A percentile compares a stretch with the other conserved stretches of the same genome.
These are phyloP conservation scores for Tricladium varicosporioides DNA, from an alignment of 2,329 filamentous ascomycete species.

Conservation along the genomic window DNA sequence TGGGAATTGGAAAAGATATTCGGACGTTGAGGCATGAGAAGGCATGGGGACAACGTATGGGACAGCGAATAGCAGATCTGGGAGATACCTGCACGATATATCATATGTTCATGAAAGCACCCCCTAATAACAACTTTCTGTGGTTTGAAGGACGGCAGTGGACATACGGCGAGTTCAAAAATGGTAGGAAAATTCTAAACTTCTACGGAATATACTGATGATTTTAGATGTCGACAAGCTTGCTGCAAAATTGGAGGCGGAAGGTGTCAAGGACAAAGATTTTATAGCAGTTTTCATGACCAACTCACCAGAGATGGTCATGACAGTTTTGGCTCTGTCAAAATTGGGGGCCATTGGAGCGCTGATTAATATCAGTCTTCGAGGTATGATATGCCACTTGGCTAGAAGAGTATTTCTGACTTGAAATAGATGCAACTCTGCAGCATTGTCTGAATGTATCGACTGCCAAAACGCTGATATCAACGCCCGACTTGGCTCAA, in stretches of 20 bases:
- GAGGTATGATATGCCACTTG: slow-evolving; percentile 34
- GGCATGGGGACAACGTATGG: slow-evolving; percentile 35
- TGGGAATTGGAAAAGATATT: slow-evolving; percentile 41
- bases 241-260: slow-evolving; percentile 40
- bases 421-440: slow-evolving; percentile 40
- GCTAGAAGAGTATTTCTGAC: slow-evolving; percentile 4
- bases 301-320: slow-evolving; percentile 49
- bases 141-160: slow-evolving; percentile 49
- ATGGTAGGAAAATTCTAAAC: slow-evolving; percentile 31
- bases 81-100: slow-evolving; percentile 42
- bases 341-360: slow-evolving; percentile 45
- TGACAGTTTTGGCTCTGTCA: slow-evolving; percentile 42
- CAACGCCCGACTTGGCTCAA: slow-evolving; percentile 42
- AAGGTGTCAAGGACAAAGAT: slow-evolving; percentile 39
- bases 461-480: slow-evolving; percentile 40
- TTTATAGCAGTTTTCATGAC: slow-evolving; percentile 45
- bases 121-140: slow-evolving; percentile 40
- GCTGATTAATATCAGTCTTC: slow-evolving; percentile 45
- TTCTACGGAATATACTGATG: slow-evolving; percentile 9
- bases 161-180: slow-evolving; percentile 45
- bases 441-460: slow-evolving; percentile 44
- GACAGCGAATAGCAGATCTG: slow-evolving; percentile 36
- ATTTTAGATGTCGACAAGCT: slow-evolving; percentile 41
- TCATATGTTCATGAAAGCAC: slow-evolving; percentile 40
- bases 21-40: slow-evolving; percentile 35